A percentile compares a stretch with the other conserved stretches of the same genome.
These are phyloP conservation scores for Trichoderma afroharzianum DNA, from an alignment of 2,329 filamentous ascomycete species.

Conservation along the genomic window DNA sequence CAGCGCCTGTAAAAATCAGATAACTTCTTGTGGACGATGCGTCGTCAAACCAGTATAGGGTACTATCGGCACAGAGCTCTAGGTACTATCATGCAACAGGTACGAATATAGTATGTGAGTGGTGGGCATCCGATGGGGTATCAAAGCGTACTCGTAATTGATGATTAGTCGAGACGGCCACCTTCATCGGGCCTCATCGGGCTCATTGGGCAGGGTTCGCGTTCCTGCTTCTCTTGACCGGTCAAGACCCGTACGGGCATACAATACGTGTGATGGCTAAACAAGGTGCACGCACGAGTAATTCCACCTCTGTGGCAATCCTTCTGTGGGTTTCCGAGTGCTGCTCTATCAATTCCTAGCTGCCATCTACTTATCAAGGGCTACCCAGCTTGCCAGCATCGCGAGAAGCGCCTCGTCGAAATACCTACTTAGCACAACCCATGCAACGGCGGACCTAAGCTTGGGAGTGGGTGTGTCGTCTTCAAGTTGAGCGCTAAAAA, in stretches of 20 bases:
- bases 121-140: background rate
- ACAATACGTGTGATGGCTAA: background rate
- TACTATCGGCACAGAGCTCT: background rate
- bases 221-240: slow-evolving; percentile 14
- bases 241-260: background rate
- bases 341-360: background rate
- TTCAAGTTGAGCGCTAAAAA: background rate
- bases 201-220: slow-evolving; percentile 5
- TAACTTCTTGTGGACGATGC: background rate
- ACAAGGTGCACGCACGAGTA: background rate
- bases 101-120: background rate
- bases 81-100: background rate
- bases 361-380: background rate
- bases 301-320: slow-evolving; percentile 4
- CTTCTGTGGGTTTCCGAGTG: slow-evolving; percentile 8
- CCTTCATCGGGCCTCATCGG: background rate
- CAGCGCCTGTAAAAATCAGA: background rate
- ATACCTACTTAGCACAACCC: background rate
- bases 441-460: background rate
- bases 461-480: background rate
- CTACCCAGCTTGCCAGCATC: background rate
- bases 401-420: background rate
- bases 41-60: background rate
- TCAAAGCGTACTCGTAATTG: background rate
- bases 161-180: background rate